These are phyloP conservation scores for Alloteropsis semialata DNA, from an alignment of 176 grass and related monocot species.

Conservation along the genomic window DNA sequence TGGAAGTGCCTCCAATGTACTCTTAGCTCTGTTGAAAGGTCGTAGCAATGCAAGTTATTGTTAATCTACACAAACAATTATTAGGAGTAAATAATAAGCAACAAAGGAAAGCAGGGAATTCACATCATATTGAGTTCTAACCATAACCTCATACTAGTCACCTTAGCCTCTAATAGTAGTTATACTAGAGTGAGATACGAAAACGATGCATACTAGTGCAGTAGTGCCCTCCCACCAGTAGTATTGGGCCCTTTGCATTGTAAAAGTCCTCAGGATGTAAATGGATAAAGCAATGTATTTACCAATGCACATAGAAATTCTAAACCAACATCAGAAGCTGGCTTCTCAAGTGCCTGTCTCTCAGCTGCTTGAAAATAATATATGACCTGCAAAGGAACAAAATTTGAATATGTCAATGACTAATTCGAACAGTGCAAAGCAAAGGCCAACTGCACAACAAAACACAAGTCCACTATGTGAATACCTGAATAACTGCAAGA, in stretches of 20 bases:
- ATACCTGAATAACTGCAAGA: conserved; percentile 93
- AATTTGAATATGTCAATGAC: conserved; percentile 19
- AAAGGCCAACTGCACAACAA: conserved; percentile 24
- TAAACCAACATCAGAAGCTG: conserved; percentile 87
- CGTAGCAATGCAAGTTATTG: conserved; percentile 87
- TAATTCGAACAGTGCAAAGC: background rate
- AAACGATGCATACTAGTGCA: too few species aligned
- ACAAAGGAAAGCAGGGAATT: conserved; percentile 1
- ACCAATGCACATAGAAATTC: conserved; percentile 91
- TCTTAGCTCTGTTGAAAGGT: conserved; percentile 91
- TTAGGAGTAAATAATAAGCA: conserved; percentile 30
- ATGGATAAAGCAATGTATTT: conserved; percentile 25
- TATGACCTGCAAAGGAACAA: conserved; percentile 69
- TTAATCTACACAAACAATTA: conserved; percentile 63
- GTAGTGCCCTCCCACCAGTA: too few species aligned
- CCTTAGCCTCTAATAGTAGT: too few species aligned
- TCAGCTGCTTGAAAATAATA: conserved; percentile 99
- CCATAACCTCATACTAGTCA: too few species aligned
- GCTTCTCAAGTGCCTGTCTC: conserved; percentile 80
- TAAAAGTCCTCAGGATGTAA: too few species aligned
- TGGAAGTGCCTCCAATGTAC: conserved; percentile 87
- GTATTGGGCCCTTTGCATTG: too few species aligned
- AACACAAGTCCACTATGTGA: conserved; percentile 23
- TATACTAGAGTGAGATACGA: too few species aligned
- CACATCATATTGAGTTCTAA: background rate